phyloP scores from a whole-genome alignment of 2,329 filamentous ascomycete genomes.

The Biscogniauxia marginata region DNA sequence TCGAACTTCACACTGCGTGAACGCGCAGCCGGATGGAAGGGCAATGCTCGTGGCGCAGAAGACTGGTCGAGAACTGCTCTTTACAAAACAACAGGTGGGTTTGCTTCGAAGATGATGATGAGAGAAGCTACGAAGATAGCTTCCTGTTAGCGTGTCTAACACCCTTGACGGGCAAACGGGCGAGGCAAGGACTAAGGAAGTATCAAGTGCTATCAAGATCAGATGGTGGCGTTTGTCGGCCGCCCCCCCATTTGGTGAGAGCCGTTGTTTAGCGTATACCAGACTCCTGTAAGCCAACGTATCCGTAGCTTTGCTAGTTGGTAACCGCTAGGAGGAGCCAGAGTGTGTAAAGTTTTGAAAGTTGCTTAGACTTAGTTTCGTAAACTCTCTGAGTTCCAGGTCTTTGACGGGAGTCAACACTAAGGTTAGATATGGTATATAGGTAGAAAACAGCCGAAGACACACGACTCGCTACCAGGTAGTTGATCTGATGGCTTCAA shows the following conservation, averaged over 20 bases:
- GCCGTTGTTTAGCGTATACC: neutral
- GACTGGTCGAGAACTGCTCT: neutral
- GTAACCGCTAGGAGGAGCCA: neutral
- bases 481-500: neutral
- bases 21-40: neutral
- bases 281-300: neutral
- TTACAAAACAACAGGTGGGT: neutral
- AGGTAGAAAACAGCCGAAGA: neutral
- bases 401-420: neutral
- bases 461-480: neutral
- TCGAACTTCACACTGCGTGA: neutral
- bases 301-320: neutral
- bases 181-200: neutral
- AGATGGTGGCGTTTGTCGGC: slow-evolving; percentile 1
- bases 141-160: slow-evolving; percentile 6
- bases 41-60: neutral
- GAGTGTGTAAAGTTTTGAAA: neutral
- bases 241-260: neutral
- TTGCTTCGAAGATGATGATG: neutral
- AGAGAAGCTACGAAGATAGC: slow-evolving; percentile 7
- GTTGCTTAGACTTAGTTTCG: neutral
- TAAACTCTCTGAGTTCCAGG: neutral
- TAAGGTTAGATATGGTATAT: neutral
- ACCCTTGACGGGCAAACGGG: neutral
- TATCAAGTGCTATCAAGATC: neutral